Base-by-base conservation (phyloP, 805 yeast species). In the Metschnikowia peoriensis region DNA sequence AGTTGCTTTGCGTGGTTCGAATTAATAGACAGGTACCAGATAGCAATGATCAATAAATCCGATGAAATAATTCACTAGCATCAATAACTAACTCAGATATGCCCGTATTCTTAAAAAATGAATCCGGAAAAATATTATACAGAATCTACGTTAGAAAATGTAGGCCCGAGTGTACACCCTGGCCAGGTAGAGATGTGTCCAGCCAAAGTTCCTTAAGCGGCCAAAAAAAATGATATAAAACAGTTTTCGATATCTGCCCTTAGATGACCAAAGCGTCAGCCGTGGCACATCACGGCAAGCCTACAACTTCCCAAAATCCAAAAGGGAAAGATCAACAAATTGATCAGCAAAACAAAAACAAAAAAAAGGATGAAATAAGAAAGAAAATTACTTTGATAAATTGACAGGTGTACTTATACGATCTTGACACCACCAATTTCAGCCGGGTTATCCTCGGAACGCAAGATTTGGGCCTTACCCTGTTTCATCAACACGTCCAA, bases 371-470 rank as follows among this genome's bases (percentile, higher is more conserved):
- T 7, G 42, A 39, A 39, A 14, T 4, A 41, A 8, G 16, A 22
- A 44, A 37, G 7, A 37, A 14, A 14, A 32, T 38, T 27, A n/a
- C 11, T n/a, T 7, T 28, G 6, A n/a, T 15, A 22, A 22, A n/a
- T 3, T 32, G 35, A 12, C 35, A 22, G 22, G 22, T 22, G 22
- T 32, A 2, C 16, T 38, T 63, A 83, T 32, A 81, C 80, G 28
- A 84, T 78, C 69, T 93, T 93, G 5, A 92, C 88, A 22, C 96
- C 98, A 1, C 86, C 86, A 22, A 87, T 80, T 47, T 75, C 78
- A 7, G 66, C 65, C 38, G 64, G 51, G 11, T 84, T 85, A 38
- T 78, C 82, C 40, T 85, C 86, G 45, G 82, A 87, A 67, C 83
- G 84, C 67, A 92, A 68, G 17, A 88, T 65, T 46, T 84, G 89